Evolutionary conservation across 441 rosid species (phyloP).

Genomic region (Biscutella auriculata): DNA sequence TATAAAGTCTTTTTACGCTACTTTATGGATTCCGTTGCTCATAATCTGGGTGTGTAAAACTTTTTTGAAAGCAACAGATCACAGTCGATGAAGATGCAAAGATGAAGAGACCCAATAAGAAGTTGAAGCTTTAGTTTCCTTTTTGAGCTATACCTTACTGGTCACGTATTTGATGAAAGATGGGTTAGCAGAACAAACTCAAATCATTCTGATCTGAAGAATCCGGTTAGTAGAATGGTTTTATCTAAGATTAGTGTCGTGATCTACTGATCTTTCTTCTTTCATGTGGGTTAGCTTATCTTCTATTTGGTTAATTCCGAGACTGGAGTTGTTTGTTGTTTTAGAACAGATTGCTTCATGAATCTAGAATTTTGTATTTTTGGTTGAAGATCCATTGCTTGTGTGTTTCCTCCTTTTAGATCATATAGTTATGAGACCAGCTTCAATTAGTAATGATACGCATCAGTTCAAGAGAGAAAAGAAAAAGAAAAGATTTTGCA

Average conservation of each 20-base stretch:
- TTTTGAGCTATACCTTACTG: neutral
- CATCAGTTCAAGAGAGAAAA: neutral
- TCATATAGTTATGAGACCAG: neutral
- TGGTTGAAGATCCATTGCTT: neutral
- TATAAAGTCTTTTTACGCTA: slow-evolving; percentile 1
- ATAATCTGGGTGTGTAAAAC: slow-evolving; percentile 12
- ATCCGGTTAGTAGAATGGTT: neutral
- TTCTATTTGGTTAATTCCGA: neutral
- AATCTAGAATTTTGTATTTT: neutral
- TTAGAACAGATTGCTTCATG: slow-evolving; percentile 4
- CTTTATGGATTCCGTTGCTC: slow-evolving; percentile 19
- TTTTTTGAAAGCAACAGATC: slow-evolving; percentile 28
- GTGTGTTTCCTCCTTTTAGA: slow-evolving; percentile 1
- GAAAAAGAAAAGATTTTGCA: neutral
- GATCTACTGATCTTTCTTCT: neutral
- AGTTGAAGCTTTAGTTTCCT: slow-evolving; percentile 34
- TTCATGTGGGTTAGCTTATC: neutral
- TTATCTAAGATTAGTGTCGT: neutral
- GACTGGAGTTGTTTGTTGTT: slow-evolving; percentile 5
- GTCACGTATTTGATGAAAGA: slow-evolving; percentile 8
- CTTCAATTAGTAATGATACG: neutral
- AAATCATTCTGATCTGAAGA: neutral
- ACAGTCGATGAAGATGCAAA: slow-evolving; percentile 22
- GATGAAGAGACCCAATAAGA: slow-evolving; percentile 35
- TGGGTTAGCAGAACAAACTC: neutral